These are phyloP conservation scores for Salvia miltiorrhiza DNA, from an alignment of 257 asterid species.

Conservation along the genomic window DNA sequence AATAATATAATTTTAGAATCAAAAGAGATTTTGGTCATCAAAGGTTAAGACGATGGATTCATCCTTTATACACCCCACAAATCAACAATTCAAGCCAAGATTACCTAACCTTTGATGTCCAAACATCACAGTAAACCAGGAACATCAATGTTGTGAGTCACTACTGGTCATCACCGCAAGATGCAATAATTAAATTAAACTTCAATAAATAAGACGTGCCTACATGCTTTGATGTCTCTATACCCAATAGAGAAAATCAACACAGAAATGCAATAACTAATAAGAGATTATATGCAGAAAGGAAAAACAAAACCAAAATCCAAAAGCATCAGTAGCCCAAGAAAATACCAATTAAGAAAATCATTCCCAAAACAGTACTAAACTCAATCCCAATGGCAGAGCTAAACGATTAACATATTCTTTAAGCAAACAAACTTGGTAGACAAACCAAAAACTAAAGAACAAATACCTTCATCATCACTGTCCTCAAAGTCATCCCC, in stretches of 20 bases:
- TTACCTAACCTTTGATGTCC: not conserved
- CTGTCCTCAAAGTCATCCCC: conserved; percentile 77
- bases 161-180: not conserved
- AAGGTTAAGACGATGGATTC: not conserved
- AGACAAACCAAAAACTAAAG: not conserved
- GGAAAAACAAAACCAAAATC: too few relatives aligned
- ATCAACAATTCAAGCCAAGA: not conserved
- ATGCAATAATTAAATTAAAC: not conserved
- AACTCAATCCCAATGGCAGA: not conserved
- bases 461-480: conserved; percentile 76
- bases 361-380: not conserved
- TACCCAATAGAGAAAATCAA: not conserved
- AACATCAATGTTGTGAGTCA: not conserved
- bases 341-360: not conserved
- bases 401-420: not conserved
- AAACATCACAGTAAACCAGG: not conserved
- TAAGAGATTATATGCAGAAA: not conserved
- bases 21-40: not conserved
- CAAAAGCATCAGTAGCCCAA: not conserved
- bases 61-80: not conserved
- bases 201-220: not conserved
- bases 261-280: too few relatives aligned
- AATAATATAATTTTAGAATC: not conserved
- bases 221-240: not conserved
- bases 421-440: not conserved